Base-by-base conservation (phyloP, 371 early-diverging fungal species). In the Saksenaea vasiformis region DNA sequence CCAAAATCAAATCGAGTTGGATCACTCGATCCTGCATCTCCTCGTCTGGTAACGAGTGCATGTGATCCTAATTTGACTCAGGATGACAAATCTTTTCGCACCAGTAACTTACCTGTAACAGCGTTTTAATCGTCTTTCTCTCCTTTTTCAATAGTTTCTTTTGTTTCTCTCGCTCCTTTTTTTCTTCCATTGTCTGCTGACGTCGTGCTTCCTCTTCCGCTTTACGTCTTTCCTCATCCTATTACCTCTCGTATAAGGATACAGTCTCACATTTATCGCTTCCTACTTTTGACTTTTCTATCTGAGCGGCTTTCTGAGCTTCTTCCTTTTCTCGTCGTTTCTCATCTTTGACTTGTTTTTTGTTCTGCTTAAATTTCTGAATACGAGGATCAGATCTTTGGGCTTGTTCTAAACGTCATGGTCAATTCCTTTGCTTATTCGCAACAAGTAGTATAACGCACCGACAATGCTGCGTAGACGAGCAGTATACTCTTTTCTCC, bases 401-500 rank as follows among this genome's bases (percentile, higher is more conserved):
- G 26, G 91, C 91, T 59, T 82, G 80, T 63, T 93, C 56, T 55
- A 17, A 35, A 15, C 19, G 19, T n/a, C 31, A 55, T 11, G 10
- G 24, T 47, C 22, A 54, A 7, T 19, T 11, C 31, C 19, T 5
- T 26, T 55, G 5, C 31, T n/a, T 1, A 9, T 36, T 34, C 14
- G n/a, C 36, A 7, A 24, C 13, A 14, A 26, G 3, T n/a, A 22
- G 7, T 15, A 28, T 15, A 9, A 38, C 43, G 4, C 28, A 60
- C 61, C 93, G 53, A 94, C 89, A 56, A 95, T 74, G 56, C 82
- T 81, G 64, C 83, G 85, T 24, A 93, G 61, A 61, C 95, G 87
- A 63, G 89, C 83, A 66, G 78, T 91, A 76, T 95, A 95, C 76
- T 95, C 94, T 82, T 92, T 94, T 89, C 95, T 93, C 47, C 73